phyloP scores from a whole-genome alignment of 2,329 filamentous ascomycete species.

The Elsinoe necatrix region DNA sequence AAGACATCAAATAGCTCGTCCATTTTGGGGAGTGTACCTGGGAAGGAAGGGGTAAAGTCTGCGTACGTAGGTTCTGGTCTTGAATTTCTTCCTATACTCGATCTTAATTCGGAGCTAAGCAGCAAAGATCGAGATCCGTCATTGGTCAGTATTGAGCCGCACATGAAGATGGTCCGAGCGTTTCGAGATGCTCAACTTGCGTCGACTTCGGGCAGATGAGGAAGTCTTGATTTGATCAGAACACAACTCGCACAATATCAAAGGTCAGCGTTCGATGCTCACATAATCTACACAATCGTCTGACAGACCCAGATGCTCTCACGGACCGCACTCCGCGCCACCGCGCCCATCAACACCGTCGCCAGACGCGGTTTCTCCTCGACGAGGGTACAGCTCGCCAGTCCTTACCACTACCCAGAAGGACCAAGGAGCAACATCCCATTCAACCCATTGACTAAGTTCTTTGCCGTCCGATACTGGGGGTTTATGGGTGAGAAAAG shows the following conservation, averaged over 20 bases:
- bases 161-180: slow-evolving; percentile 8
- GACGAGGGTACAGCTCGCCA: slow-evolving; percentile 74
- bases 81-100: slow-evolving; percentile 11
- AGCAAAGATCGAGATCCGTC: background rate
- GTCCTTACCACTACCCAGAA: slow-evolving; percentile 97
- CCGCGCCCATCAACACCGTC: slow-evolving; percentile 55
- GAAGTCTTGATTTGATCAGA: background rate
- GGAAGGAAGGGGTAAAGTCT: background rate
- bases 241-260: background rate
- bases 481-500: slow-evolving; percentile 57
- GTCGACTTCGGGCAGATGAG: background rate
- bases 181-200: slow-evolving; percentile 12
- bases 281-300: background rate
- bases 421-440: slow-evolving; percentile 90
- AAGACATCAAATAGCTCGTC: slow-evolving; percentile 41
- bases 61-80: background rate
- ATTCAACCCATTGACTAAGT: slow-evolving; percentile 89
- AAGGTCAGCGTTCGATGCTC: background rate
- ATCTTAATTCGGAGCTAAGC: slow-evolving; percentile 10
- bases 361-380: slow-evolving; percentile 91
- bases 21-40: slow-evolving; percentile 23
- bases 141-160: slow-evolving; percentile 11
- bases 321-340: slow-evolving; percentile 52
- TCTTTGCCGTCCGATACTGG: slow-evolving; percentile 80
- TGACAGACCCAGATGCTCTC: slow-evolving; percentile 63